A percentile compares a stretch with the other conserved stretches of the same genome.
Conservation (phyloP, 257 asterid species). For the Ajuga chamaepitys region DNA sequence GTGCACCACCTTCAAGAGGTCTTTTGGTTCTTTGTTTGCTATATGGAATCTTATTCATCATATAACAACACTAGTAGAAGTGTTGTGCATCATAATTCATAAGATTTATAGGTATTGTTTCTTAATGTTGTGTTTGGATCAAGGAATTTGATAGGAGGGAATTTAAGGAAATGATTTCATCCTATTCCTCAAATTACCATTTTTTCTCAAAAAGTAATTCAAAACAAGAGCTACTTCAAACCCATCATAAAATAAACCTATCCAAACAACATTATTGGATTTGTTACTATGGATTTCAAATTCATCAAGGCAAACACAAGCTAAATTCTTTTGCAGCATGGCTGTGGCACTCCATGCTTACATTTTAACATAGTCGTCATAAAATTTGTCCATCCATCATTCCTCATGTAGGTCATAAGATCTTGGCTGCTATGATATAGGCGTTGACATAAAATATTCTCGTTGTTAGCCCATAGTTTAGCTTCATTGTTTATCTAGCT, state of each 20-base stretch:
- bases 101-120: background rate
- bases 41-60: background rate
- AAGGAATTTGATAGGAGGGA: background rate
- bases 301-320: background rate
- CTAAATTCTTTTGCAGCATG: background rate
- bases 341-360: background rate
- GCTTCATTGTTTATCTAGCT: background rate
- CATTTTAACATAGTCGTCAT: background rate
- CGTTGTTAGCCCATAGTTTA: background rate
- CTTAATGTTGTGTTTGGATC: background rate
- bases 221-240: background rate
- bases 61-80: background rate
- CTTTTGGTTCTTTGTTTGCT: background rate
- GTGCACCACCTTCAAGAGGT: background rate
- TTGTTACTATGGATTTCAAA: background rate
- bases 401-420: background rate
- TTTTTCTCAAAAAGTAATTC: too few species aligned
- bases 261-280: too few species aligned
- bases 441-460: background rate
- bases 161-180: background rate
- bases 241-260: too few species aligned
- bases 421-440: constrained; percentile 1
- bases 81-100: background rate
- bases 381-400: background rate
- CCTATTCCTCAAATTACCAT: too few species aligned